These are phyloP conservation scores for Fusarium nisikadoi DNA, from an alignment of 2,329 filamentous ascomycete genomes.

Conservation along the genomic window DNA sequence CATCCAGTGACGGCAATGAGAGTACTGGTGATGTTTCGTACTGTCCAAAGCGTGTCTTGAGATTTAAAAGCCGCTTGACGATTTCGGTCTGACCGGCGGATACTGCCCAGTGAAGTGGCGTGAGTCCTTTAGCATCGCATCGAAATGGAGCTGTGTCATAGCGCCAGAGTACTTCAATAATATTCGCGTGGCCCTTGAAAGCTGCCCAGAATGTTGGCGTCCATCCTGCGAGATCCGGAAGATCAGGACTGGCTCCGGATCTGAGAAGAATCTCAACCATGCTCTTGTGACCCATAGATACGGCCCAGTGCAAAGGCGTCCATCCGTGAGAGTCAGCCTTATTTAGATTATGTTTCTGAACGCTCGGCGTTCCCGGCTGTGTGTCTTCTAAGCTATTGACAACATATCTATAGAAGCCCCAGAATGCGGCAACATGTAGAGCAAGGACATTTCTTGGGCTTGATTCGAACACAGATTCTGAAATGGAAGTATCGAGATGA, in stretches of 20 bases:
- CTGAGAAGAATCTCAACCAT: background rate
- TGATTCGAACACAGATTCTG: background rate
- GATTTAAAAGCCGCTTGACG: background rate
- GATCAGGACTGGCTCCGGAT: background rate
- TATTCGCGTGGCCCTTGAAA: background rate
- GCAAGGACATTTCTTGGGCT: background rate
- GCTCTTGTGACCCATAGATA: background rate
- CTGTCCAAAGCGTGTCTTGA: background rate
- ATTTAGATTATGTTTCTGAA: background rate
- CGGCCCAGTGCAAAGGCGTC: background rate
- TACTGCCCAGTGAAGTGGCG: background rate
- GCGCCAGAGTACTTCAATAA: background rate
- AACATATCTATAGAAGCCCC: background rate
- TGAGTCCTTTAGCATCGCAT: background rate
- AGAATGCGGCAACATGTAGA: background rate
- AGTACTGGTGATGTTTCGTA: background rate
- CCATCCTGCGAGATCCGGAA: background rate
- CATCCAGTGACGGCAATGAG: background rate
- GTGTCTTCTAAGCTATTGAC: background rate
- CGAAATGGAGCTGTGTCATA: background rate
- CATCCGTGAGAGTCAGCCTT: background rate
- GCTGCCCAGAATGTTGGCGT: background rate
- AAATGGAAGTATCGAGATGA: background rate
- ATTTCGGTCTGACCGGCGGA: background rate
- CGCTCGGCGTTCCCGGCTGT: background rate